Evolutionary conservation across 2,329 filamentous ascomycete genomes (phyloP), one percentile per base, ranked within the genome.

Genomic region (Sclerotinia glacialis): DNA sequence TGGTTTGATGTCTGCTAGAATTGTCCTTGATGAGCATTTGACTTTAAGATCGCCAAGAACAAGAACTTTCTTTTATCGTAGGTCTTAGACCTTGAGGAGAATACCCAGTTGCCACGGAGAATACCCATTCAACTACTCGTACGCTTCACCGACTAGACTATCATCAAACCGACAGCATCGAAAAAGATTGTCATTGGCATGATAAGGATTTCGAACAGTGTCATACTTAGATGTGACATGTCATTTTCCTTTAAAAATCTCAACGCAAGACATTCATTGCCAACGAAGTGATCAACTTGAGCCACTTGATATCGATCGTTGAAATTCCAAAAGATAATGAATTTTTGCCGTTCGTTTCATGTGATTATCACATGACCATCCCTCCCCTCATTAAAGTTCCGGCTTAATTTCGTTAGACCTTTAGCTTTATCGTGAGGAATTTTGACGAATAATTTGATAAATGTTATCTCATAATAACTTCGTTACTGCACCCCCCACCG

Each of bases 401-500:
- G 37, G 37, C 37, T 40, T 40, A 40, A 40, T 40, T 40, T 40
- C 37, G 37, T 40, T 7, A 49, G 58, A 37, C 21, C 1, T 23
- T 16, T 60, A 37, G 28, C 31, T 44, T 49, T 61, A 61, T 61
- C 58, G 40, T 12, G 31, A 31, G n/a, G 16, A 37, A 42, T 21
- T 28, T 49, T 40, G 40, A 37, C 56, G 28, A 60, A 60, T 60
- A 21, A 50, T 37, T 26, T 61, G 31, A 34, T 61, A 26, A 26
- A 49, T 61, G 31, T 37, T 49, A 61, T 50, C 44, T 49, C 44
- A 61, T 37, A 37, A 49, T 26, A 61, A 37, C 31, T 49, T 61
- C 28, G 14, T 23, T 61, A 37, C 28, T n/a, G 21, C 14, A 16
- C 58, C 42, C 64, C 64, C 67, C 64, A 69, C 67, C 54, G 66